These are phyloP conservation scores for Aspergillus pseudoterreus DNA, from an alignment of 2,329 filamentous ascomycete species.

Conservation along the genomic window DNA sequence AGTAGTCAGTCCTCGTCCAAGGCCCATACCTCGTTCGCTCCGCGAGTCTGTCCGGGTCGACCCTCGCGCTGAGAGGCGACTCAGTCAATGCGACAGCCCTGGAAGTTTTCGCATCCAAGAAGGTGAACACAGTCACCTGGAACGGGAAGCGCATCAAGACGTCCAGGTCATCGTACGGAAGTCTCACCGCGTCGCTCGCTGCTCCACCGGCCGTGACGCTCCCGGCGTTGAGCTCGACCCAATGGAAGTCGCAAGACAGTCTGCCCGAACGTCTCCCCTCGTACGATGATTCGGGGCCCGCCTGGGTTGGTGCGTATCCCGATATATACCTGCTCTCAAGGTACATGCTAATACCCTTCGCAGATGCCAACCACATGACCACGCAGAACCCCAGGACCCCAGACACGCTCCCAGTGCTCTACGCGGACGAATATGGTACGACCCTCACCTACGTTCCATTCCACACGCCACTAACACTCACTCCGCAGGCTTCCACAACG, in stretches of 20 bases:
- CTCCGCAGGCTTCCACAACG: conserved; percentile 38
- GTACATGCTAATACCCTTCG: background rate
- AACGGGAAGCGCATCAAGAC: conserved; percentile 44
- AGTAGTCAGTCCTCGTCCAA: conserved; percentile 46
- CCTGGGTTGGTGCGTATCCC: conserved; percentile 28
- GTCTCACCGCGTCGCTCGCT: conserved; percentile 34
- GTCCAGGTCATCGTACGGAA: conserved; percentile 35
- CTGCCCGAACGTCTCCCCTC: conserved; percentile 38
- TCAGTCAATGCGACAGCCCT: conserved; percentile 40
- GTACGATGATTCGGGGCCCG: conserved; percentile 43
- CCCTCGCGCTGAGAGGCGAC: conserved; percentile 46
- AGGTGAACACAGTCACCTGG: conserved; percentile 47
- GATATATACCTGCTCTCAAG: background rate
- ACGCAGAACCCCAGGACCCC: conserved; percentile 41
- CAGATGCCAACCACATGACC: conserved; percentile 38
- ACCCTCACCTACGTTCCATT: background rate
- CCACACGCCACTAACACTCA: background rate
- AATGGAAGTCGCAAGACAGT: conserved; percentile 43
- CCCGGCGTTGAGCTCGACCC: conserved; percentile 23
- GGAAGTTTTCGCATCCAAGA: conserved; percentile 47
- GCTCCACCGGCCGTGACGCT: conserved; percentile 26
- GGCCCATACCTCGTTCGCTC: conserved; percentile 53
- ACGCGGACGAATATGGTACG: conserved; percentile 43
- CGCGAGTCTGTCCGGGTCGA: conserved; percentile 35
- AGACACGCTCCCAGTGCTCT: conserved; percentile 44